A percentile compares a stretch with the other conserved stretches of the same genome.
Conservation (phyloP, 768 basidiomycete genomes). For the Zangia roseola region DNA sequence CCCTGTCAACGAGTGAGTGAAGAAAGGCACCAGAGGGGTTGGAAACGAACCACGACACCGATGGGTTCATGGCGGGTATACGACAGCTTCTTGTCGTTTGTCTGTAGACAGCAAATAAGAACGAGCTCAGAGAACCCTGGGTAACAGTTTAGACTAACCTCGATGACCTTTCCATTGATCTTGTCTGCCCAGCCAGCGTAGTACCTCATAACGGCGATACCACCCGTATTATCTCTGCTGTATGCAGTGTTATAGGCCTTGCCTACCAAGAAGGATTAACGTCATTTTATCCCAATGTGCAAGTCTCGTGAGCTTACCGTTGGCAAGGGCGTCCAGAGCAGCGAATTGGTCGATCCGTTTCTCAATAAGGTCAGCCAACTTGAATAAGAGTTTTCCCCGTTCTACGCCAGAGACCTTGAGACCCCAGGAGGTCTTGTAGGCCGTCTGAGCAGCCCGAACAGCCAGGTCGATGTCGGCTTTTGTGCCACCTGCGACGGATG, state of each 20-base stretch:
- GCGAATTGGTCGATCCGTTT: conserved; percentile 59
- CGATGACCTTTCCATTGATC: conserved; percentile 70
- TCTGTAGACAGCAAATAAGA: conserved; percentile 17
- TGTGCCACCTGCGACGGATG: conserved; percentile 54
- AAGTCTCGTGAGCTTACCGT: conserved; percentile 37
- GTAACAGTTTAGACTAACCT: conserved; percentile 28
- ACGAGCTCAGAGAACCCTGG: background rate
- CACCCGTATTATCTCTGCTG: conserved; percentile 42
- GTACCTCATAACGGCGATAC: conserved; percentile 52
- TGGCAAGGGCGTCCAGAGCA: conserved; percentile 72
- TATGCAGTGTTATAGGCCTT: conserved; percentile 54
- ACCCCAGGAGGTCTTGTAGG: conserved; percentile 67
- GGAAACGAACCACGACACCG: conserved; percentile 9
- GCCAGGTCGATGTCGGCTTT: conserved; percentile 74
- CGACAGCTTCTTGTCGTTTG: conserved; percentile 17
- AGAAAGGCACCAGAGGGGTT: no score
- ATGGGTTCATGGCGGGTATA: conserved; percentile 24
- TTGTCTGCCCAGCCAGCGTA: conserved; percentile 94
- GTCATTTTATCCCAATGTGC: background rate
- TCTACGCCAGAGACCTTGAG: conserved; percentile 51
- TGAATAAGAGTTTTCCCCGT: conserved; percentile 56
- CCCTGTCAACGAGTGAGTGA: conserved; percentile 12
- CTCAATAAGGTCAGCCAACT: conserved; percentile 67
- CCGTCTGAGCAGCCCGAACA: conserved; percentile 63
- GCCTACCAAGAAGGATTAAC: conserved; percentile 31